Percentiles rank a stretch among this genome's conserved stretches.
Conservation (phyloP, 495 filamentous ascomycete genomes). For the Lepraria neglecta region DNA sequence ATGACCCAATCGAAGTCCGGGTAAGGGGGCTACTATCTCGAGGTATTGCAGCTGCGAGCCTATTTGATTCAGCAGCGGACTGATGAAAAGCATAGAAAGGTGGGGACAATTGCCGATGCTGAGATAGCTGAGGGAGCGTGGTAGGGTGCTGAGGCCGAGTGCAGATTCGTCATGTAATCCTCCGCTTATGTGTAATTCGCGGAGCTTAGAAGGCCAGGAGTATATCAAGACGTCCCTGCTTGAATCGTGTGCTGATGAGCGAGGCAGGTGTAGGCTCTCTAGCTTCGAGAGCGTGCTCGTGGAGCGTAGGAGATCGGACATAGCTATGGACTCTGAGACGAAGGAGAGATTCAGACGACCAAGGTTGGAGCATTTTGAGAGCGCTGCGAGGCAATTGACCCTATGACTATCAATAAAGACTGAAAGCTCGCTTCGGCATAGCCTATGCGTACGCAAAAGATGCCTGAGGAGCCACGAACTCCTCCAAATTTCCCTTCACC, state of each 20-base stretch:
- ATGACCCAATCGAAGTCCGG: neutral
- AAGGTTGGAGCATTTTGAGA: conserved; percentile 56
- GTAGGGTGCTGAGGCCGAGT: neutral
- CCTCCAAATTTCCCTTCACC: conserved; percentile 50
- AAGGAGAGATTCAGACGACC: conserved; percentile 53
- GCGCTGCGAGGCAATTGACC: conserved; percentile 55
- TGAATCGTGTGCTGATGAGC: conserved; percentile 34
- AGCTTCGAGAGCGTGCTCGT: conserved; percentile 46
- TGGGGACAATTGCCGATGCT: conserved; percentile 18
- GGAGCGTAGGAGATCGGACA: conserved; percentile 48
- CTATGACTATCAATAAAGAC: conserved; percentile 25
- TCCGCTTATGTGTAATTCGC: conserved; percentile 19
- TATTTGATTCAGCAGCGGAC: conserved; percentile 1
- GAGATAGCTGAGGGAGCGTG: conserved; percentile 7
- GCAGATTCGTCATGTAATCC: conserved; percentile 7
- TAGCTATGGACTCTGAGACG: conserved; percentile 48
- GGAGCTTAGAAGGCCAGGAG: conserved; percentile 15
- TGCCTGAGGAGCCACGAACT: conserved; percentile 59
- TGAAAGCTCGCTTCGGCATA: neutral
- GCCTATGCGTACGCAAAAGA: conserved; percentile 48
- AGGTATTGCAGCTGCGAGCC: conserved; percentile 3
- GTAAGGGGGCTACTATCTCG: conserved; percentile 5
- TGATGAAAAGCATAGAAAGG: conserved; percentile 11
- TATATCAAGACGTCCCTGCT: neutral
- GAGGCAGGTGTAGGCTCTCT: conserved; percentile 49